phyloP scores from a whole-genome alignment of 2,329 filamentous ascomycete species.

The Furcasterigmium sp. region DNA sequence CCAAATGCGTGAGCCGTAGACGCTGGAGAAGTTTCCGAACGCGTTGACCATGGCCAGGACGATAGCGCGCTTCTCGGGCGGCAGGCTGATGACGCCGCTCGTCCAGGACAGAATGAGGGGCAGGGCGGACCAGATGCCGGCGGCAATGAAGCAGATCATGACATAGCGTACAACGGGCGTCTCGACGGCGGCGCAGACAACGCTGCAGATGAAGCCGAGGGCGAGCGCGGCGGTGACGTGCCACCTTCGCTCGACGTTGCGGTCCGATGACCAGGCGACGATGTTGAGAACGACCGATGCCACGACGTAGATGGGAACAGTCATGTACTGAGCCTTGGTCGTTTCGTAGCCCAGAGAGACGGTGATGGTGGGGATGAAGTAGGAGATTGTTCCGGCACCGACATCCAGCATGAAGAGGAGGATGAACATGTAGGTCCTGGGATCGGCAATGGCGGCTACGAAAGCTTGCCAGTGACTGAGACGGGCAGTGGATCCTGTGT shows the following conservation, averaged over 20 bases:
- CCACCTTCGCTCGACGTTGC: slow-evolving; percentile 14
- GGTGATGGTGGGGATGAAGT: slow-evolving; percentile 49
- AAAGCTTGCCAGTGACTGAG: slow-evolving; percentile 19
- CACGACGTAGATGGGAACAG: slow-evolving; percentile 23
- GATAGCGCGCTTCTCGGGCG: slow-evolving; percentile 23
- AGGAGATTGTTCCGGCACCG: slow-evolving; percentile 43
- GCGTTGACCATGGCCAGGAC: slow-evolving; percentile 24
- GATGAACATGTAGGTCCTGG: slow-evolving; percentile 41
- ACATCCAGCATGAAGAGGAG: slow-evolving; percentile 41
- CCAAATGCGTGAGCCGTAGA: slow-evolving; percentile 24
- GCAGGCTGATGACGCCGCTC: slow-evolving; percentile 17
- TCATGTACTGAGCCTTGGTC: slow-evolving; percentile 42
- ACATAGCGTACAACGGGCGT: slow-evolving; percentile 18
- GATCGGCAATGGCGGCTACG: slow-evolving; percentile 32
- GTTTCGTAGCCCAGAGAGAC: slow-evolving; percentile 39
- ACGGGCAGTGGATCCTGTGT: slow-evolving; percentile 17
- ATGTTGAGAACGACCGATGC: slow-evolving; percentile 14
- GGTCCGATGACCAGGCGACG: slow-evolving; percentile 16
- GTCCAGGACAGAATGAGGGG: slow-evolving; percentile 22
- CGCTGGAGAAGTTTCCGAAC: slow-evolving; percentile 23
- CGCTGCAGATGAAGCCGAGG: slow-evolving; percentile 12
- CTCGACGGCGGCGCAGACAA: slow-evolving; percentile 16
- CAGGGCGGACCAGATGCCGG: slow-evolving; percentile 18
- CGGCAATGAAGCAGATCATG: slow-evolving; percentile 21
- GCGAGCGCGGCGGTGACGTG: slow-evolving; percentile 13